phyloP scores from a whole-genome alignment of 148 eudicot species.

The Salicornia ramosissima region DNA sequence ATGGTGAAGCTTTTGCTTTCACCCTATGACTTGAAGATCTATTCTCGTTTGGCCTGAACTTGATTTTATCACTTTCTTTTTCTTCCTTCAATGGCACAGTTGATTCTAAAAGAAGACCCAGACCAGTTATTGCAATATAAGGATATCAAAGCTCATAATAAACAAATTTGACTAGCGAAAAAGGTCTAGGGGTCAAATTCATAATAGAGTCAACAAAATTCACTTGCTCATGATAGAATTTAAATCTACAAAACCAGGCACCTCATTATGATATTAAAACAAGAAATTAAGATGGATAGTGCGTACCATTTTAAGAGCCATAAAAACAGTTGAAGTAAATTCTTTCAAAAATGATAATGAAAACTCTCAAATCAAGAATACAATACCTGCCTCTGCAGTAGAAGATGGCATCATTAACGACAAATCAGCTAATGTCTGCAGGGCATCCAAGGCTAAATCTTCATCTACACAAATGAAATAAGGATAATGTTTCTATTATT shows the following conservation, averaged over 20 bases:
- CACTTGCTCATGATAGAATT: background rate
- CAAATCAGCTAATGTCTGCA: conserved; percentile 92
- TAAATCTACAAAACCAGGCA: background rate
- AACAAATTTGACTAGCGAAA: background rate
- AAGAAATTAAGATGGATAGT: background rate
- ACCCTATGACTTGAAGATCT: conserved; percentile 32
- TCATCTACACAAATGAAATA: conserved; percentile 48
- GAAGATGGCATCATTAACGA: conserved; percentile 79
- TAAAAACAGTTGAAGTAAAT: background rate
- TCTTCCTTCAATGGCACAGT: conserved; percentile 44
- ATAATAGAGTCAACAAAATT: background rate
- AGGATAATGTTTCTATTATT: conserved; percentile 1
- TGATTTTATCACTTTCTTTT: conserved; percentile 38
- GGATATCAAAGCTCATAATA: background rate
- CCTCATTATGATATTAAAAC: background rate
- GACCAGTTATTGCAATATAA: conserved; percentile 1
- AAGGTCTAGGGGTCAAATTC: background rate
- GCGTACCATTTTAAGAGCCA: background rate
- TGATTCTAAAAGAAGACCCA: conserved; percentile 34
- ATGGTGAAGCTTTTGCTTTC: conserved; percentile 40
- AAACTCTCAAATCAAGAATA: background rate
- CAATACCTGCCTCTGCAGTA: conserved; percentile 59
- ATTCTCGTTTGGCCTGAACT: conserved; percentile 40
- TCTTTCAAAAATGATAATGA: conserved; percentile 4
- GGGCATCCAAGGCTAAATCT: conserved; percentile 75